A percentile compares a stretch with the other conserved stretches of the same genome.
Evolutionary conservation across 2,329 filamentous ascomycete species (phyloP).

Genomic region (Penicillium sp.): DNA sequence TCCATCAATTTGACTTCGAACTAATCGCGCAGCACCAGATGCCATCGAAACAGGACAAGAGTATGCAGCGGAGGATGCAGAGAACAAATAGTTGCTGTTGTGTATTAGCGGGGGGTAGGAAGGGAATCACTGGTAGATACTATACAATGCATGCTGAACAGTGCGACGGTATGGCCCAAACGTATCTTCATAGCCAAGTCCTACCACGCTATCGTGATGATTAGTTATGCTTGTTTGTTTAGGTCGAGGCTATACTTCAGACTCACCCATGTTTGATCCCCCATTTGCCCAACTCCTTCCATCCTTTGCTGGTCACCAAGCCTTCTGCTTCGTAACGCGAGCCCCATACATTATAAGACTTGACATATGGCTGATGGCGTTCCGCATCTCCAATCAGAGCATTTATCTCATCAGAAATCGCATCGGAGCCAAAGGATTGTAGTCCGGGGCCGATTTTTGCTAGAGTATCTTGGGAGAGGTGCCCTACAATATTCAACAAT

Average conservation of each 20-base stretch:
- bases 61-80: conserved; percentile 30
- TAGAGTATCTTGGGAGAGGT: conserved; percentile 19
- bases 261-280: conserved; percentile 30
- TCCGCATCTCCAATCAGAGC: conserved; percentile 29
- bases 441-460: conserved; percentile 13
- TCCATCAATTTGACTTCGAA: conserved; percentile 16
- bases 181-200: conserved; percentile 28
- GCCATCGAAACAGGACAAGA: conserved; percentile 35
- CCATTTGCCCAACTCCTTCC: conserved; percentile 34
- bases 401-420: conserved; percentile 25
- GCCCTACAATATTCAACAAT: conserved; percentile 11
- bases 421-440: conserved; percentile 22
- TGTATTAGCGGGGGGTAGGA: background rate
- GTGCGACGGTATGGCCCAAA: conserved; percentile 28
- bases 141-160: conserved; percentile 33
- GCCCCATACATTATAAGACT: conserved; percentile 32
- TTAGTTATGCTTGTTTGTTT: no score
- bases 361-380: conserved; percentile 28
- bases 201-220: conserved; percentile 23
- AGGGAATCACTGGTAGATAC: background rate
- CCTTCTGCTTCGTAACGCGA: conserved; percentile 24
- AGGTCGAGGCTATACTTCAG: no score
- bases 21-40: conserved; percentile 29
- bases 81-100: conserved; percentile 32
- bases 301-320: conserved; percentile 29